Base-by-base conservation (phyloP, 768 basidiomycete species). In the Termitomyces sp. region DNA sequence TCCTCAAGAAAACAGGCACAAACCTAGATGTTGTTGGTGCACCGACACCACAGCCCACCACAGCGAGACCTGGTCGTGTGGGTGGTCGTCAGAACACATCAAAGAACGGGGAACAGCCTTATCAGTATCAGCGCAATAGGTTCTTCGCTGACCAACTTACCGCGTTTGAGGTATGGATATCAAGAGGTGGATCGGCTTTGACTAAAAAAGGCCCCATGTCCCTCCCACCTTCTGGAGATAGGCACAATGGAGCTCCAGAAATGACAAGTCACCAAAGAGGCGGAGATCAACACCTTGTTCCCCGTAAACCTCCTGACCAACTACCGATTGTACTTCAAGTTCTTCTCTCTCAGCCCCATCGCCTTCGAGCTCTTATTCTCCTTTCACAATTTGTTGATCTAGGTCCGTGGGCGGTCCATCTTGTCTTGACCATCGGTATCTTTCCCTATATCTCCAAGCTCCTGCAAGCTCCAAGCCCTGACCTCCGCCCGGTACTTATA, bases 361-460 rank as follows among this genome's bases (percentile, higher is more conserved):
- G 97, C 41, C 84, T 98, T 5, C 87, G 94, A 7, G 97, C 97
- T 2, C 86, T 99, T 59, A 96, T 98, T 62, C 84, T 98, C 24
- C 82, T 99, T 5, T 96, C 94, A 34, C 92, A 95, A 73, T 99
- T 98, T 64, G 94, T 98, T 64, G 97, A 99, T 68, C 83, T 99
- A 7, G 97, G 97, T 0, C 95, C 97, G 13, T 98, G 97, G 96
- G 97, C 97, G 0, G 97, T 98, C 48, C 90, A 97, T 63, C 84
- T 98, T 14, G 94, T 96, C 13, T 79, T 99, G 36, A 89, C 90
- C 6, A 98, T 99, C 65, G 97, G 97, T 13, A 98, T 98, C 67
- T 98, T 98, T 76, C 96, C 97, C 4, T 99, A 98, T 69, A 98
- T 98, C 51, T 92, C 93, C 56, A 95, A 97, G 66, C 82, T 99